Conservation (phyloP, 78 protist genomes). For the Dictyostelium firmibasis region DNA sequence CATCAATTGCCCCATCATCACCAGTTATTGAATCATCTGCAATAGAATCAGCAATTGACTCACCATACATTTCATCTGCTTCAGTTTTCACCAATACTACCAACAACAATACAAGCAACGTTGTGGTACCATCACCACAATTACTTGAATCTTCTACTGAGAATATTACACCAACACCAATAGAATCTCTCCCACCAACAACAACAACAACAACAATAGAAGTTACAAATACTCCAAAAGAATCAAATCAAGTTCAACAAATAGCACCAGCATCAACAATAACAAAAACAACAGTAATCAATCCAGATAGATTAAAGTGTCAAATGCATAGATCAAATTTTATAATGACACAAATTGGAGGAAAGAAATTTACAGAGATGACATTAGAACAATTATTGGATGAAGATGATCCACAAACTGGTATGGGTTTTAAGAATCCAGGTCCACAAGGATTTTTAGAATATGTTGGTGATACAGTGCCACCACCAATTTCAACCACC, state of each 20-base stretch:
- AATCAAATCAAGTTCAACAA: background rate
- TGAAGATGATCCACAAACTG: slow-evolving; percentile 30
- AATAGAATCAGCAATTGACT: background rate
- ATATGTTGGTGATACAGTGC: background rate
- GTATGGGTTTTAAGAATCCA: slow-evolving; percentile 48
- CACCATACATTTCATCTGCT: background rate
- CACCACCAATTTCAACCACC: slow-evolving; percentile 11
- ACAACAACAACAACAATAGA: background rate
- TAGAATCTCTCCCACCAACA: no score
- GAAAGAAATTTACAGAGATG: background rate
- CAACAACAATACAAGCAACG: background rate
- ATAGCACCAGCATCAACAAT: background rate
- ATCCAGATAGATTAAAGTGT: slow-evolving; percentile 10
- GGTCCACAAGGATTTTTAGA: slow-evolving; percentile 74
- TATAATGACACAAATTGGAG: slow-evolving; percentile 70
- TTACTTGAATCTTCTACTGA: background rate
- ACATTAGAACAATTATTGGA: slow-evolving; percentile 10
- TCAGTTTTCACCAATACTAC: background rate
- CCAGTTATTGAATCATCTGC: background rate
- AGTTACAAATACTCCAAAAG: background rate
- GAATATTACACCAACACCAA: background rate
- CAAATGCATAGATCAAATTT: slow-evolving; percentile 46
- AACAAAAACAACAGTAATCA: background rate
- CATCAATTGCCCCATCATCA: background rate
- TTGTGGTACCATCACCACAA: background rate